Evolutionary conservation across 805 yeast genomes (phyloP).

Genomic region (Cyberlindnera samutprakarnensis): DNA sequence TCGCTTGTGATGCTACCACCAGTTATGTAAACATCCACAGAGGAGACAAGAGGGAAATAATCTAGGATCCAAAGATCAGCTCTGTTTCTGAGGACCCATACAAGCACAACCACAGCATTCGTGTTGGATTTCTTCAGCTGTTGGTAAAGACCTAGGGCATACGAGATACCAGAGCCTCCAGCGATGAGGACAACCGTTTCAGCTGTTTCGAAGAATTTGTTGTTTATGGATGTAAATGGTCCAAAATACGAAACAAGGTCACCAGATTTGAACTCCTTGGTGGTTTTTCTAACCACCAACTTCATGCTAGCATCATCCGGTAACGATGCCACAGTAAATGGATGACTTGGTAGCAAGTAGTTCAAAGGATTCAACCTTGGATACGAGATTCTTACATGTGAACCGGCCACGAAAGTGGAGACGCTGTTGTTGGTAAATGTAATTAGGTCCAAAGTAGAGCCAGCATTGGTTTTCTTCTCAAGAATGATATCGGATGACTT

Average conservation of each 20-base stretch:
- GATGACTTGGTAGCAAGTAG: constrained; percentile 57
- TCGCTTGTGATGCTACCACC: constrained; percentile 9
- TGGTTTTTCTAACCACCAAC: constrained; percentile 37
- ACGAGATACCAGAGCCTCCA: constrained; percentile 73
- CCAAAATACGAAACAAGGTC: constrained; percentile 32
- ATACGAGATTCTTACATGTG: constrained; percentile 48
- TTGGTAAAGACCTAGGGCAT: constrained; percentile 46
- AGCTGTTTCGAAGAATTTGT: constrained; percentile 38
- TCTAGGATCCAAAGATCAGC: constrained; percentile 41
- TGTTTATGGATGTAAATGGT: constrained; percentile 37
- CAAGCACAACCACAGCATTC: constrained; percentile 28
- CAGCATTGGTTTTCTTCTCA: constrained; percentile 12
- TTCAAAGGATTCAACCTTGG: constrained; percentile 29
- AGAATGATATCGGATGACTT: constrained; percentile 13
- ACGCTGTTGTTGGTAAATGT: constrained; percentile 16
- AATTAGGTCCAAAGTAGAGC: constrained; percentile 18
- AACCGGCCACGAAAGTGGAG: constrained; percentile 37
- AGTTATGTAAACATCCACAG: constrained; percentile 34
- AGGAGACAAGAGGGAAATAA: constrained; percentile 27
- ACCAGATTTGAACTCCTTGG: constrained; percentile 26
- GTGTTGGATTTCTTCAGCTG: constrained; percentile 25
- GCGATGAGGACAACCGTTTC: constrained; percentile 46
- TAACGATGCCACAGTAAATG: constrained; percentile 51
- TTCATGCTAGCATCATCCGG: constrained; percentile 32
- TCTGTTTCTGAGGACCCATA: constrained; percentile 47